Evolutionary conservation across 1,284 basidiomycete genomes (phyloP).

Genomic region (Tilletia setariae): DNA sequence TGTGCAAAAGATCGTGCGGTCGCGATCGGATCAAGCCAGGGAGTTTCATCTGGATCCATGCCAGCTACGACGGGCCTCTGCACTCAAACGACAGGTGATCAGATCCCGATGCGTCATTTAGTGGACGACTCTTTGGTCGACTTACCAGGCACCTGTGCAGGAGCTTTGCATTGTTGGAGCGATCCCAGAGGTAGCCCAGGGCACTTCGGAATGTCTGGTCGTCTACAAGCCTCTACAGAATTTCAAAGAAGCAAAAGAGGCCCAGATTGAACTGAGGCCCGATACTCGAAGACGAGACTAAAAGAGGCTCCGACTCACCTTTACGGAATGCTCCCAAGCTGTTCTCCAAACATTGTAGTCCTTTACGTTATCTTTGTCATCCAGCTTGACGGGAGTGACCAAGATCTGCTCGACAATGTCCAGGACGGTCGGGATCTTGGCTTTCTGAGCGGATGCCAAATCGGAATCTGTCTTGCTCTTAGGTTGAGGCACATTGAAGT

Average conservation of each 20-base stretch:
- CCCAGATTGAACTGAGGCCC: neutral
- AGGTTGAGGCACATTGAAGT: neutral
- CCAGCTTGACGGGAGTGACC: neutral
- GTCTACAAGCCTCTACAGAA: constrained; percentile 20
- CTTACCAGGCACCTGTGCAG: constrained; percentile 14
- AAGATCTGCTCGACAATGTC: neutral
- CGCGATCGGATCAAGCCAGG: neutral
- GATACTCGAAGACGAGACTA: too few species aligned
- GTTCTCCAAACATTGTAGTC: neutral
- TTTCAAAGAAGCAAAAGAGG: neutral
- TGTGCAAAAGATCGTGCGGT: neutral
- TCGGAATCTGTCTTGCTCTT: neutral
- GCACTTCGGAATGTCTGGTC: constrained; percentile 24
- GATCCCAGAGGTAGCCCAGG: constrained; percentile 32
- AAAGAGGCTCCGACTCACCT: neutral
- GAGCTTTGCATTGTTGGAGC: constrained; percentile 35
- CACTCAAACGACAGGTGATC: too few species aligned
- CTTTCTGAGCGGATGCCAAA: neutral
- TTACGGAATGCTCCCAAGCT: neutral
- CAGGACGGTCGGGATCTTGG: neutral
- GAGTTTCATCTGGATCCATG: neutral
- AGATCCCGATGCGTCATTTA: too few species aligned
- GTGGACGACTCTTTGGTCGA: too few species aligned
- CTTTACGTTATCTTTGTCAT: neutral
- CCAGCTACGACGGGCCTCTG: neutral